Conservation (phyloP, 2,329 filamentous ascomycete genomes). For the Sordariomycetes sp. region DNA sequence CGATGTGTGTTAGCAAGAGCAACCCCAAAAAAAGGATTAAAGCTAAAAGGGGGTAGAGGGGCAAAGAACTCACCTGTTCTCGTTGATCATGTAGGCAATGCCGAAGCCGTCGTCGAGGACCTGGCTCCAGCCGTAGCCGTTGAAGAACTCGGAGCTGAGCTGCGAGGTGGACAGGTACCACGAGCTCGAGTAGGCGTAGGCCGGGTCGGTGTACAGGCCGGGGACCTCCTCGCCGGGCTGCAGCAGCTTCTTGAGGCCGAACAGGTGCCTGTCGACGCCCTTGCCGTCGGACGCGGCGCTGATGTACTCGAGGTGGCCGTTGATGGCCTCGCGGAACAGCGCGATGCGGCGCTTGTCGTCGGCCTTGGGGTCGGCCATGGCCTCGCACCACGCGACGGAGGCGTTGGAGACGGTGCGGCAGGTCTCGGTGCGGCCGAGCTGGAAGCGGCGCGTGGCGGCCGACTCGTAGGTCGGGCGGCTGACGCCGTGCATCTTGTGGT, state of each 20-base stretch:
- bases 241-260: slow-evolving; percentile 87
- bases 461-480: slow-evolving; percentile 97
- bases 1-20: neutral
- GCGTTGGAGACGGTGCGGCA: slow-evolving; percentile 89
- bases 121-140: slow-evolving; percentile 98
- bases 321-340: slow-evolving; percentile 72
- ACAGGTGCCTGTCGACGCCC: slow-evolving; percentile 93
- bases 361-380: slow-evolving; percentile 62
- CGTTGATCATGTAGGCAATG: slow-evolving; percentile 99
- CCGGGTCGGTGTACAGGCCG: slow-evolving; percentile 75
- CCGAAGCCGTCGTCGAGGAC: slow-evolving; percentile 94
- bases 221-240: slow-evolving; percentile 72
- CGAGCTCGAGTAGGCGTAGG: slow-evolving; percentile 69
- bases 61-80: slow-evolving; percentile 62
- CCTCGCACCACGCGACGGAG: slow-evolving; percentile 77
- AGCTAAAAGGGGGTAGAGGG: neutral
- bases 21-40: neutral
- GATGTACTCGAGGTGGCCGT: slow-evolving; percentile 84
- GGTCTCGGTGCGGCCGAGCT: slow-evolving; percentile 91
- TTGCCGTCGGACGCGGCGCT: slow-evolving; percentile 79
- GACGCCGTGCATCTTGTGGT: slow-evolving; percentile 98
- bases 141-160: slow-evolving; percentile 93
- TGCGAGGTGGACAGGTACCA: slow-evolving; percentile 90
- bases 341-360: slow-evolving; percentile 56
- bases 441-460: slow-evolving; percentile 87